Conservation (phyloP, 2,329 filamentous ascomycete species). For the Hysterium pulicare region DNA sequence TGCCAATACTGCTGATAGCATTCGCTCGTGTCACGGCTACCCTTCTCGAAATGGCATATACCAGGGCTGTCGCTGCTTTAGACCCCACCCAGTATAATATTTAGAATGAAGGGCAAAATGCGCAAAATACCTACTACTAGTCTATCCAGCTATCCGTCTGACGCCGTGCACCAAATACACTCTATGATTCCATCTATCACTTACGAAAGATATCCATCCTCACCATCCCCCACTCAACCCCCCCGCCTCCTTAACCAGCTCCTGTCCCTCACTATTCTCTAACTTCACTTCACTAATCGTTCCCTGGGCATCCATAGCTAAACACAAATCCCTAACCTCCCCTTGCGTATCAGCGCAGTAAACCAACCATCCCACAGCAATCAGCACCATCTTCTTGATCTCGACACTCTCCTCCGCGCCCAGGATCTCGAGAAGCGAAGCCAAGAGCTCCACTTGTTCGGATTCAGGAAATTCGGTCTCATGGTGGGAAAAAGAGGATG, state of each 20-base stretch:
- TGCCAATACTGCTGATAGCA: too few species aligned
- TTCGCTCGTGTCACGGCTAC: too few species aligned
- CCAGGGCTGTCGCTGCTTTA: too few species aligned
- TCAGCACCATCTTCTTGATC: slow-evolving; percentile 70
- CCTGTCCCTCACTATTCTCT: slow-evolving; percentile 23
- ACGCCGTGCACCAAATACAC: too few species aligned
- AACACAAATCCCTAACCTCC: slow-evolving; percentile 75
- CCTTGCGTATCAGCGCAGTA: slow-evolving; percentile 69
- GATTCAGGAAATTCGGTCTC: slow-evolving; percentile 55
- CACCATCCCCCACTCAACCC: too few species aligned
- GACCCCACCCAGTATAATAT: too few species aligned
- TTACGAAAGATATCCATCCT: too few species aligned
- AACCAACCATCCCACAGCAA: slow-evolving; percentile 71
- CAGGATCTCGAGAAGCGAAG: slow-evolving; percentile 75
- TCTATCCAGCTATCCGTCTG: too few species aligned
- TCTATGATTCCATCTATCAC: too few species aligned
- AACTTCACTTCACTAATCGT: slow-evolving; percentile 47
- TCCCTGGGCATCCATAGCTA: slow-evolving; percentile 69
- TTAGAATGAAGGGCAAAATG: too few species aligned
- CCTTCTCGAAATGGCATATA: too few species aligned
- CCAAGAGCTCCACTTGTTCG: slow-evolving; percentile 77
- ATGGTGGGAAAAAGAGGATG: neutral
- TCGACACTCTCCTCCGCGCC: slow-evolving; percentile 55
- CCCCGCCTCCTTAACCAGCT: slow-evolving; percentile 35
- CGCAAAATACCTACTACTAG: too few species aligned